These are phyloP conservation scores for Adansonia madagascariensis DNA, from an alignment of 441 rosid genomes.

Conservation along the genomic window DNA sequence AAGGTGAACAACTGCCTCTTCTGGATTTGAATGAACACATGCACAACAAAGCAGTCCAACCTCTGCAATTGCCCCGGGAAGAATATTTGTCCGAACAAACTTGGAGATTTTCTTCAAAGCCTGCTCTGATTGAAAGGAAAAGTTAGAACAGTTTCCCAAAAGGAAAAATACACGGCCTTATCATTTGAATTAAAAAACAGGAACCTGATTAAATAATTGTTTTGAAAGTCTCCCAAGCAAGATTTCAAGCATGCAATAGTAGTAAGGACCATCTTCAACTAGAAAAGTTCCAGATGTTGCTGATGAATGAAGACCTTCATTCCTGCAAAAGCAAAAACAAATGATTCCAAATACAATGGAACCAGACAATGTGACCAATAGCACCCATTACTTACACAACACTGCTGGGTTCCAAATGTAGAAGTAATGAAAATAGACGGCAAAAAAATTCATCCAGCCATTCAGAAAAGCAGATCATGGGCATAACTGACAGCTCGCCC, in stretches of 20 bases:
- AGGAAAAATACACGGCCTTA: slow-evolving; percentile 14
- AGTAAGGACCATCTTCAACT: slow-evolving; percentile 97
- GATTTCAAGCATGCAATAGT: slow-evolving; percentile 98
- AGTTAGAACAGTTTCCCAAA: slow-evolving; percentile 16
- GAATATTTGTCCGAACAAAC: slow-evolving; percentile 91
- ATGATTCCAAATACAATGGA: slow-evolving; percentile 17
- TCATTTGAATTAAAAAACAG: slow-evolving; percentile 30
- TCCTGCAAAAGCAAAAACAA: slow-evolving; percentile 52
- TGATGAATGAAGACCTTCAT: slow-evolving; percentile 90
- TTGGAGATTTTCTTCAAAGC: slow-evolving; percentile 96
- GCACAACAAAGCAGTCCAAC: slow-evolving; percentile 99
- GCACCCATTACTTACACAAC: slow-evolving; percentile 69
- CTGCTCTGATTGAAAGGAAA: slow-evolving; percentile 48
- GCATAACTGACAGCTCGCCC: slow-evolving; percentile 69
- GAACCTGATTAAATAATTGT: slow-evolving; percentile 86
- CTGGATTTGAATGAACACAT: slow-evolving; percentile 94
- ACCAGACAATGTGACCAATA: slow-evolving; percentile 1
- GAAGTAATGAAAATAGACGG: slow-evolving; percentile 87
- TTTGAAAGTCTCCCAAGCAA: slow-evolving; percentile 92
- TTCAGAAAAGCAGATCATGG: slow-evolving; percentile 83
- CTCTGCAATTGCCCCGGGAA: slow-evolving; percentile 99
- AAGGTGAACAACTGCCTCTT: slow-evolving; percentile 83
- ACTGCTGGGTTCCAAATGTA: slow-evolving; percentile 91
- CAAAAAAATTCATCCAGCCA: slow-evolving; percentile 98
- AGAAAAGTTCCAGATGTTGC: slow-evolving; percentile 97